A percentile compares a stretch with the other conserved stretches of the same genome.
Evolutionary conservation across 116 monocot species (phyloP).

Genomic region (Cymodocea nodosa): DNA sequence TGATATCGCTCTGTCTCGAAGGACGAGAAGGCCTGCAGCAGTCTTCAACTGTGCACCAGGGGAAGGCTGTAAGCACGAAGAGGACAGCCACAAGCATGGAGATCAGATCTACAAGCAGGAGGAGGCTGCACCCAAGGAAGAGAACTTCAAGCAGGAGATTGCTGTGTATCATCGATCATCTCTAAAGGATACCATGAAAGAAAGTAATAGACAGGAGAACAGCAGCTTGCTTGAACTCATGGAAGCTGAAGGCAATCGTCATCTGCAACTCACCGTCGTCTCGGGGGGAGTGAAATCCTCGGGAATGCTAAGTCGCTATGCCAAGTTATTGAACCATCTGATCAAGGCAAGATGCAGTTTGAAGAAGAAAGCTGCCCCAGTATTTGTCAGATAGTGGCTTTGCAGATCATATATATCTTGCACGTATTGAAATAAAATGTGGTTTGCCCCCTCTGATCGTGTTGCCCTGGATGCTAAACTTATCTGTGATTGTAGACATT

Average conservation of each 20-base stretch:
- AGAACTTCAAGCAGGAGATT: neutral
- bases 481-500: too few relatives aligned
- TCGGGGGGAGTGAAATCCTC: neutral
- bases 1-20: constrained; percentile 1
- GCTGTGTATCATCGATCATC: neutral
- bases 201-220: neutral
- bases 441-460: too few relatives aligned
- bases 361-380: neutral
- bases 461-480: too few relatives aligned
- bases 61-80: neutral
- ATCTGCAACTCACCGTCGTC: neutral
- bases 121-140: neutral
- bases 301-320: neutral
- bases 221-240: neutral
- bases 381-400: neutral
- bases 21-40: constrained; percentile 4
- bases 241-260: neutral
- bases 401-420: neutral
- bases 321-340: constrained; percentile 3
- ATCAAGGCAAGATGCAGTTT: neutral
- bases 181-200: neutral
- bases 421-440: too few relatives aligned
- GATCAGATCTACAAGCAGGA: neutral
- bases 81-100: neutral
- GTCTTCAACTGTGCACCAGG: neutral